Evolutionary conservation across 2,329 filamentous ascomycete genomes (phyloP).

Genomic region (Elsinoe ampelina): DNA sequence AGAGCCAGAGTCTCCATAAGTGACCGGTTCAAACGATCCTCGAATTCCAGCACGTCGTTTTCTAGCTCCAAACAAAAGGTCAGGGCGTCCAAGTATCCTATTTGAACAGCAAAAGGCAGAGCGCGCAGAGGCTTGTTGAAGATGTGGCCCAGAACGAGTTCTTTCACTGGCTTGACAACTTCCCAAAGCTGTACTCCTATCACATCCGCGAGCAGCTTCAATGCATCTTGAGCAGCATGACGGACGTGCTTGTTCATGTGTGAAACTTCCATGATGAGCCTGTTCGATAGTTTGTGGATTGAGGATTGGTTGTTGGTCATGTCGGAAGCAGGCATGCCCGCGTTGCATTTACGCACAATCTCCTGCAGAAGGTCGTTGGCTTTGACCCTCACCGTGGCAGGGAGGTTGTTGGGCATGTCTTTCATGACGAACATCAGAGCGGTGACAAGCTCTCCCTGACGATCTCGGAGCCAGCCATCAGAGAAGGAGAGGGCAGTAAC

Average conservation of each 20-base stretch:
- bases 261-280: constrained; percentile 78
- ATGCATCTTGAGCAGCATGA: constrained; percentile 70
- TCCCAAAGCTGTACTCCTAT: constrained; percentile 75
- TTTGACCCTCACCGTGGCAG: constrained; percentile 74
- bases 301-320: constrained; percentile 56
- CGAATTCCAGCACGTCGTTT: constrained; percentile 80
- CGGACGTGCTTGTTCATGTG: constrained; percentile 96
- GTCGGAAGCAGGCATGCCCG: constrained; percentile 71
- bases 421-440: constrained; percentile 97
- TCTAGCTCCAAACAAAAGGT: constrained; percentile 89
- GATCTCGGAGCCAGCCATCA: constrained; percentile 69
- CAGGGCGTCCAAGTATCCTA: constrained; percentile 96
- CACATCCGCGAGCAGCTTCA: constrained; percentile 72
- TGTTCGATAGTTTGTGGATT: constrained; percentile 67
- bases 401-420: constrained; percentile 90
- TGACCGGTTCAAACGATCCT: constrained; percentile 80
- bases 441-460: constrained; percentile 79
- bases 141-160: constrained; percentile 79
- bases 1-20: constrained; percentile 89
- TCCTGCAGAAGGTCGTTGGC: constrained; percentile 77
- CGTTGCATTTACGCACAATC: constrained; percentile 68
- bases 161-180: constrained; percentile 80
- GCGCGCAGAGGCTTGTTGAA: constrained; percentile 92
- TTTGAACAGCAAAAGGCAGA: constrained; percentile 87
- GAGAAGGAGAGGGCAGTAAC: constrained; percentile 78